Evolutionary conservation across 2,329 filamentous ascomycete genomes (phyloP), one percentile per base, ranked within the genome.

Genomic region (Penicillium janthinellum): DNA sequence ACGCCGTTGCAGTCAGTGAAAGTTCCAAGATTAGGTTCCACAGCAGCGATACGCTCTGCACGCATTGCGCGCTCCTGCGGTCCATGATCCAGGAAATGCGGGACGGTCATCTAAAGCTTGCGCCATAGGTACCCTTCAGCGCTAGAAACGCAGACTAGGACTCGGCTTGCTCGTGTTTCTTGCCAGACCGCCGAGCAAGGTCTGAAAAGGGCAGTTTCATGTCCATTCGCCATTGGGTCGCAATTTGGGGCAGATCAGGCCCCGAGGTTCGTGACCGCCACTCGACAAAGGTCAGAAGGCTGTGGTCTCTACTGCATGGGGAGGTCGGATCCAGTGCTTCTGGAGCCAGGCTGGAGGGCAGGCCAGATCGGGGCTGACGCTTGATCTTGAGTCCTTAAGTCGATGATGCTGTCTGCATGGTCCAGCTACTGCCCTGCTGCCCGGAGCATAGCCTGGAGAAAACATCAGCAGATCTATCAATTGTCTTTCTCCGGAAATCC

Each of bases 31-130:
- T 55, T 38, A 53, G 15, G 51, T 28, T 57, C 59, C 54, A 41
- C 50, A 22, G 28, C 15, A 28, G 59, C 53, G 37, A 64, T 59
- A 55, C 50, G 53, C 60, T 58, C 58, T 63, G 61, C 63, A 61
- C 38, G 10, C 11, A 34, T 5, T 31, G 7, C 28, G 20, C 28
- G 17, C 22, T 50, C 39, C 52, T 60, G 61, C 57, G 45, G 59
- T 20, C 55, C 47, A 54, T 54, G 56, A 64, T 58, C 61, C 63
- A 62, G 63, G 63, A 64, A 60, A 65, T 64, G 61, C 59, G 64
- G 3, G 59, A 58, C 25, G 37, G 44, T 17, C 41, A 31, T 35
- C 53, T 45, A 47, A 20, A 35, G 51, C 14, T 51, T 28, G 34
- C 28, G 47, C 55, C 31, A 38, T 56, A 59, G 59, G 58, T 56